phyloP scores from a whole-genome alignment of 345 rosid species.

The Camelina sativa region DNA sequence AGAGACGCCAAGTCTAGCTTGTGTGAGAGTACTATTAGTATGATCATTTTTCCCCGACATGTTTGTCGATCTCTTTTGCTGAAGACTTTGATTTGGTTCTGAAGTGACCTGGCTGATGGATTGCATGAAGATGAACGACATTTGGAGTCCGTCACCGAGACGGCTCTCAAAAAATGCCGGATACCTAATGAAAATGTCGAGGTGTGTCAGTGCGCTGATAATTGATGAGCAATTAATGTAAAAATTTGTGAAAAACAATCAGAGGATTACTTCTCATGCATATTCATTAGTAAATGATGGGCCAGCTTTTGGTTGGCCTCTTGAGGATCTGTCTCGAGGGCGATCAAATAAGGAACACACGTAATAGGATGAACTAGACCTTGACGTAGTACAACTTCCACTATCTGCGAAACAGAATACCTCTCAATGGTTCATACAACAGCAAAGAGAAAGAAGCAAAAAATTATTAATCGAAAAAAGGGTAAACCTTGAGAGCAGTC shows the following conservation, averaged over 20 bases:
- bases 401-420: conserved; percentile 66
- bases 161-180: conserved; percentile 98
- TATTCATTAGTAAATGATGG: conserved; percentile 97
- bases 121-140: conserved; percentile 85
- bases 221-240: conserved; percentile 18
- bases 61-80: conserved; percentile 51
- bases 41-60: conserved; percentile 65
- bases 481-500: conserved; percentile 77
- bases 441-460: conserved; percentile 20
- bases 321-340: conserved; percentile 96
- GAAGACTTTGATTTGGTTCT: conserved; percentile 54
- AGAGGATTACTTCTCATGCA: conserved; percentile 92
- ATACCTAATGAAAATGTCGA: conserved; percentile 64
- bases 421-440: conserved; percentile 19
- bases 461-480: conserved; percentile 1
- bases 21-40: conserved; percentile 61
- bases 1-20: conserved; percentile 96
- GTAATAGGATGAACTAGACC: conserved; percentile 99
- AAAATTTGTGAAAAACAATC: conserved; percentile 16
- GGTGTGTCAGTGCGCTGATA: conserved; percentile 37
- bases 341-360: conserved; percentile 97
- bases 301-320: conserved; percentile 95
- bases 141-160: conserved; percentile 95
- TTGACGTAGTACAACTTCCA: conserved; percentile 95
- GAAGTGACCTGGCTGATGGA: conserved; percentile 54